These are phyloP conservation scores for Coemansia sp. DNA, from an alignment of 192 early-diverging fungal species.

Conservation along the genomic window DNA sequence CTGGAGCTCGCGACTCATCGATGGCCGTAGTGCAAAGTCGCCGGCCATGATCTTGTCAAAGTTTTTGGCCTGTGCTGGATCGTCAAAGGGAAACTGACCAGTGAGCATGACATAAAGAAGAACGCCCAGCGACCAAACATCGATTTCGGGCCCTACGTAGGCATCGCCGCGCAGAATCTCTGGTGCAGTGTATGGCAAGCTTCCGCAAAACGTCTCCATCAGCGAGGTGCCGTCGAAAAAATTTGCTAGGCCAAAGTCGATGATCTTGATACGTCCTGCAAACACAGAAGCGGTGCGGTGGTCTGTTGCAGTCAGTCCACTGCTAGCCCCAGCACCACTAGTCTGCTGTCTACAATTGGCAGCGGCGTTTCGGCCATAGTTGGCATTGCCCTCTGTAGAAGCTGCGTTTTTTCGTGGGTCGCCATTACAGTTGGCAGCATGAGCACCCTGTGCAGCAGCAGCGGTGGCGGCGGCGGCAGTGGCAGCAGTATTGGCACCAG, in stretches of 20 bases:
- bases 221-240: conserved; percentile 62
- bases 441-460: neutral
- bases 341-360: neutral
- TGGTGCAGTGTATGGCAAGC: conserved; percentile 81
- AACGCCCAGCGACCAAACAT: conserved; percentile 94
- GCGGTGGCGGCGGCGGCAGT: neutral
- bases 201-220: conserved; percentile 89
- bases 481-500: too few species aligned
- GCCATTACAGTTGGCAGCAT: too few species aligned
- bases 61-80: conserved; percentile 44
- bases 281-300: conserved; percentile 13
- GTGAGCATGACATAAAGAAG: conserved; percentile 83
- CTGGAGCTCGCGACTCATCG: conserved; percentile 34
- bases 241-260: conserved; percentile 92
- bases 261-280: conserved; percentile 70
- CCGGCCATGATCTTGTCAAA: conserved; percentile 57
- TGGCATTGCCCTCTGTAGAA: neutral
- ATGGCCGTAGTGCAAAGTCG: conserved; percentile 43
- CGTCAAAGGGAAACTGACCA: conserved; percentile 63
- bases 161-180: conserved; percentile 91
- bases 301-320: neutral
- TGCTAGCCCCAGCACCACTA: neutral
- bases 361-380: neutral
- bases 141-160: conserved; percentile 91
- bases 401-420: too few species aligned